Evolutionary conservation across 805 yeast species (phyloP).

Genomic region (Blastobotrys robertii): DNA sequence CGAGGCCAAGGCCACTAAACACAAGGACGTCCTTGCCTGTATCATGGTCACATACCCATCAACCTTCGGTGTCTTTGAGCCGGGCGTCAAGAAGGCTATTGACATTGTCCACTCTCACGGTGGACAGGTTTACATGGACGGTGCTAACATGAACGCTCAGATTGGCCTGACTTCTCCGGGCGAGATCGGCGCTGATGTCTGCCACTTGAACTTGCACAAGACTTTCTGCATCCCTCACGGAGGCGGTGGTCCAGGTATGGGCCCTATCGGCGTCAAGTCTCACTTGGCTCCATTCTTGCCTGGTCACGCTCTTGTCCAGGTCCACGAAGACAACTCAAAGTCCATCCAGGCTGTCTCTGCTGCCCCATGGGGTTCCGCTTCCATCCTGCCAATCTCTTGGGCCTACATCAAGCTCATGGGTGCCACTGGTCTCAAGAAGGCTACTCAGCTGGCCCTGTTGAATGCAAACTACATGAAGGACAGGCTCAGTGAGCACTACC

Average conservation of each 20-base stretch:
- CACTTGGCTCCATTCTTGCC: slow-evolving; percentile 81
- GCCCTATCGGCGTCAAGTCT: slow-evolving; percentile 87
- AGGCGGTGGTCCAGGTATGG: slow-evolving; percentile 99
- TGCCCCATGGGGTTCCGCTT: slow-evolving; percentile 94
- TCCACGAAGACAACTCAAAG: slow-evolving; percentile 35
- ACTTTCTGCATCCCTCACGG: slow-evolving; percentile 98
- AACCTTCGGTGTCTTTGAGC: slow-evolving; percentile 93
- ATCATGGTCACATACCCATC: slow-evolving; percentile 97
- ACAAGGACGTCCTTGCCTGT: slow-evolving; percentile 68
- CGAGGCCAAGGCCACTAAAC: slow-evolving; percentile 57
- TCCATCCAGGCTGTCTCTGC: slow-evolving; percentile 70
- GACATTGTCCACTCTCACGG: slow-evolving; percentile 78
- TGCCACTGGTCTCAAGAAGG: slow-evolving; percentile 66
- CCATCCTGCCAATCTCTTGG: slow-evolving; percentile 87
- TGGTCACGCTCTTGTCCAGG: slow-evolving; percentile 50
- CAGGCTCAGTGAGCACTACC: slow-evolving; percentile 58
- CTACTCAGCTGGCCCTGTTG: slow-evolving; percentile 84
- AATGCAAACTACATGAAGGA: slow-evolving; percentile 95
- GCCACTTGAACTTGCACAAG: slow-evolving; percentile 93
- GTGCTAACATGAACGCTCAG: slow-evolving; percentile 99
- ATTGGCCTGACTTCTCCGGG: slow-evolving; percentile 97
- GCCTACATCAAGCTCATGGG: slow-evolving; percentile 95
- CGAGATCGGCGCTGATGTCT: slow-evolving; percentile 95
- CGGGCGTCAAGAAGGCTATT: slow-evolving; percentile 76
- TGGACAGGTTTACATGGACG: slow-evolving; percentile 95